A percentile compares a stretch with the other conserved stretches of the same genome.
Evolutionary conservation across 192 early-diverging fungal species (phyloP).

Genomic region (Backusella liffmaniae): DNA sequence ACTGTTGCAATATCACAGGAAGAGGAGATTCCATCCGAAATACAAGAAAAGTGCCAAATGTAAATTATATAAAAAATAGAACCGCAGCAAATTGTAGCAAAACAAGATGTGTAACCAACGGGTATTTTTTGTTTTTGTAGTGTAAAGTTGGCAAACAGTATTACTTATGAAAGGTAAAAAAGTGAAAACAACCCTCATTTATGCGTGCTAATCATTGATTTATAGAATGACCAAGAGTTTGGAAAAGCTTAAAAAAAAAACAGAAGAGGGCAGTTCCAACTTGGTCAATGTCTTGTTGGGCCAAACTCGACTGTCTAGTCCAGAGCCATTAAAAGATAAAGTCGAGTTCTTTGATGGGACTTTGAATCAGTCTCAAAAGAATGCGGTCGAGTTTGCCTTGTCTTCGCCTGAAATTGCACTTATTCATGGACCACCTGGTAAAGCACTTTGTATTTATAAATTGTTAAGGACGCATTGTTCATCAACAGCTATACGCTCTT

Average conservation of each 20-base stretch:
- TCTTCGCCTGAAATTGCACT: conserved; percentile 64
- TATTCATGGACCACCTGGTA: conserved; percentile 69
- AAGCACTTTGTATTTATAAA: neutral
- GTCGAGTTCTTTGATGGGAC: conserved; percentile 51
- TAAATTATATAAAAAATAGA: conserved; percentile 53
- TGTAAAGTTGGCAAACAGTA: conserved; percentile 47
- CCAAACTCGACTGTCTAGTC: conserved; percentile 31
- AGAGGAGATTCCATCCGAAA: conserved; percentile 52
- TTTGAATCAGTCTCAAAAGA: conserved; percentile 68
- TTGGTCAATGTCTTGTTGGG: conserved; percentile 50
- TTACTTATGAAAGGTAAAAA: conserved; percentile 46
- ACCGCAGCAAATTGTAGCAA: neutral
- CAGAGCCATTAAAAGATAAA: conserved; percentile 27
- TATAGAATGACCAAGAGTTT: conserved; percentile 44
- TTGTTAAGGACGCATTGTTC: neutral
- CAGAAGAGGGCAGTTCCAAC: conserved; percentile 24
- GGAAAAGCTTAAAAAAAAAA: conserved; percentile 36
- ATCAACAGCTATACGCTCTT: neutral
- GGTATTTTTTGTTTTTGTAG: conserved; percentile 3
- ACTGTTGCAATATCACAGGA: conserved; percentile 55
- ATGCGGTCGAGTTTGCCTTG: conserved; percentile 62
- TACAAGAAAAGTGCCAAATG: conserved; percentile 62
- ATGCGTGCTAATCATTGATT: conserved; percentile 19
- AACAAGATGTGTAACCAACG: neutral
- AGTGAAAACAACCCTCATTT: neutral